Evolutionary conservation across 2,329 filamentous ascomycete genomes (phyloP).

Genomic region (Cladosporium sp.): DNA sequence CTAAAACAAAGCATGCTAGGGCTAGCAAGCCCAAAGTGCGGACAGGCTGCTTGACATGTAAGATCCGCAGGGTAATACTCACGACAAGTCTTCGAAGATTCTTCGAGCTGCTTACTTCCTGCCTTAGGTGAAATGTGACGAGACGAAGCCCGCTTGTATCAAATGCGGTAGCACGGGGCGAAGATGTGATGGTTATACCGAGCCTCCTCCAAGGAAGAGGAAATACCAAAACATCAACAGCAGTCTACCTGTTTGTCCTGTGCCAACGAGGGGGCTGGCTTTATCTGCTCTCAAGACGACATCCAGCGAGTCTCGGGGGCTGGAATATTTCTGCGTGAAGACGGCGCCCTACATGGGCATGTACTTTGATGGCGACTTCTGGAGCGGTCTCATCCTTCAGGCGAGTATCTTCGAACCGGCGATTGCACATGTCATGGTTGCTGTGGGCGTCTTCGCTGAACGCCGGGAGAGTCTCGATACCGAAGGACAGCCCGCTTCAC

Average conservation of each 20-base stretch:
- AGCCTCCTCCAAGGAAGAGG: not conserved
- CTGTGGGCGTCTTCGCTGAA: slow-evolving; percentile 14
- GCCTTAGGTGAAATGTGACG: slow-evolving; percentile 31
- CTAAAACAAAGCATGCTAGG: not conserved
- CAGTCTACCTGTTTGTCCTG: not conserved
- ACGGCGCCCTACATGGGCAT: slow-evolving; percentile 18
- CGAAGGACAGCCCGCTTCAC: not conserved
- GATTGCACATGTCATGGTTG: slow-evolving; percentile 16
- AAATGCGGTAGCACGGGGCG: slow-evolving; percentile 35
- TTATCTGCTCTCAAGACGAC: not conserved
- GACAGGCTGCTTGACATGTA: slow-evolving; percentile 12
- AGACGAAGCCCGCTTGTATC: slow-evolving; percentile 30
- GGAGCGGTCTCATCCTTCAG: slow-evolving; percentile 16
- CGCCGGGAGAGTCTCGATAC: not conserved
- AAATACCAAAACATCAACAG: too few species aligned
- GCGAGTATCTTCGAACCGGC: slow-evolving; percentile 13
- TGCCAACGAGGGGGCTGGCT: not conserved
- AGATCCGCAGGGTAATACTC: slow-evolving; percentile 30
- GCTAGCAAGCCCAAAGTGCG: slow-evolving; percentile 7
- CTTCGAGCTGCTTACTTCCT: not conserved
- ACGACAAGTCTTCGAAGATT: too few species aligned
- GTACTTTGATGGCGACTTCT: slow-evolving; percentile 16
- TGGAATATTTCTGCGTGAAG: slow-evolving; percentile 19
- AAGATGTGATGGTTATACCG: slow-evolving; percentile 34
- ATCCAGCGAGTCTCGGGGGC: slow-evolving; percentile 15